These are phyloP conservation scores for Glycine latifolia DNA, from an alignment of 306 rosid genomes.

Conservation along the genomic window DNA sequence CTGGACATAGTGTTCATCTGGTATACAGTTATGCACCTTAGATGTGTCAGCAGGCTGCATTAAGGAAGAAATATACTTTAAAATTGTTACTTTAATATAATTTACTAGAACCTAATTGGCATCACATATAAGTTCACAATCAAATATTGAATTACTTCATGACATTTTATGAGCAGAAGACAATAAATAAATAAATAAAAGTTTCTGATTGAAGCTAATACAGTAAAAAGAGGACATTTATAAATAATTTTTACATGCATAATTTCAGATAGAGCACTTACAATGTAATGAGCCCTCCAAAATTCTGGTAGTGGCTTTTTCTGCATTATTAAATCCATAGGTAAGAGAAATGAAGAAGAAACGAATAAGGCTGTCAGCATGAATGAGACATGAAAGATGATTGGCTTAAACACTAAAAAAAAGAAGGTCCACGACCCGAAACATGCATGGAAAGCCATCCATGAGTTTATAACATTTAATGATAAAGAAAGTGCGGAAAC, in stretches of 20 bases:
- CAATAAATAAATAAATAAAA: neutral
- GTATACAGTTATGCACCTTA: conserved; percentile 93
- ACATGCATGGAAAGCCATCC: too few species aligned
- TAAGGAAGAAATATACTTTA: conserved; percentile 41
- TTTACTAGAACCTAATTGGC: conserved; percentile 9
- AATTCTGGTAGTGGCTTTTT: conserved; percentile 93
- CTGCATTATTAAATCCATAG: conserved; percentile 61
- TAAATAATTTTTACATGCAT: conserved; percentile 21
- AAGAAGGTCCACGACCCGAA: too few species aligned
- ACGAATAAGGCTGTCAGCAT: conserved; percentile 15
- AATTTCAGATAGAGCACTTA: conserved; percentile 57
- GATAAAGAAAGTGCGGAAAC: too few species aligned
- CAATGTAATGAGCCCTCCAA: conserved; percentile 93
- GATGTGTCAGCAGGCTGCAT: conserved; percentile 89
- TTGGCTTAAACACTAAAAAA: too few species aligned
- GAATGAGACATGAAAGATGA: neutral
- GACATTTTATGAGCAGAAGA: conserved; percentile 1
- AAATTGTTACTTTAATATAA: conserved; percentile 32
- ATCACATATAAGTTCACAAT: conserved; percentile 36
- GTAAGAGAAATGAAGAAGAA: conserved; percentile 47
- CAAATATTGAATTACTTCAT: conserved; percentile 29
- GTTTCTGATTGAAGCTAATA: neutral
- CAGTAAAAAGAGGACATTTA: neutral
- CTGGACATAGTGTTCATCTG: conserved; percentile 97
- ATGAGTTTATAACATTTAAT: too few species aligned